phyloP scores from a whole-genome alignment of 176 grass and related monocot genomes.

The Aegilops umbellulata region DNA sequence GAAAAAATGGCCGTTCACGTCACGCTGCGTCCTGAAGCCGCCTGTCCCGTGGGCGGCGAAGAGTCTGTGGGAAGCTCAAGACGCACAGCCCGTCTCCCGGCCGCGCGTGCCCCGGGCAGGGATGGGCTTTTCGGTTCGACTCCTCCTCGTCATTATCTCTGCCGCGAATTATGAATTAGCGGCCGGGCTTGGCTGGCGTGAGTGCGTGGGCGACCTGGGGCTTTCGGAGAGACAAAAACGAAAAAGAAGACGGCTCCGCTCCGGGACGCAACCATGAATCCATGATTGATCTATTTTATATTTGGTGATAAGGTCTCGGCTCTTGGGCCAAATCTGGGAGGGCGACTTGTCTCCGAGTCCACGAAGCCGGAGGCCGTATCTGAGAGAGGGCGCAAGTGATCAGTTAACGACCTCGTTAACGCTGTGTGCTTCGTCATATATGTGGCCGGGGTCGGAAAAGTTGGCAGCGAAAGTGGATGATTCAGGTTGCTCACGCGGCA shows the following conservation, averaged over 20 bases:
- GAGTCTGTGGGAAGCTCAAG: too few species aligned
- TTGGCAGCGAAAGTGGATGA: not conserved
- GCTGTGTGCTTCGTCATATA: not conserved
- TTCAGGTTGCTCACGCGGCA: not conserved
- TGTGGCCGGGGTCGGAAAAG: not conserved
- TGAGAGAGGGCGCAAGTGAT: slow-evolving; percentile 8
- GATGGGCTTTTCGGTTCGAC: too few species aligned
- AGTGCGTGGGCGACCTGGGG: not conserved
- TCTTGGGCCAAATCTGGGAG: slow-evolving; percentile 1
- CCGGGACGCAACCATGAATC: not conserved
- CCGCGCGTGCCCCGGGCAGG: too few species aligned
- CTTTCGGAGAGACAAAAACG: not conserved
- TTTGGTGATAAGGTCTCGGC: slow-evolving; percentile 17
- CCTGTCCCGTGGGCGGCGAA: too few species aligned
- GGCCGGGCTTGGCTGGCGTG: not conserved
- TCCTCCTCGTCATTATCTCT: not conserved
- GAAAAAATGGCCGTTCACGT: too few species aligned
- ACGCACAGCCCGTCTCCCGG: too few species aligned
- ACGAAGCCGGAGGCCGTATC: slow-evolving; percentile 27
- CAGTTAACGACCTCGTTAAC: not conserved
- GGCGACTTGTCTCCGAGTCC: slow-evolving; percentile 17
- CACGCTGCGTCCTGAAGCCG: too few species aligned
- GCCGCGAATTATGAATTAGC: too few species aligned
- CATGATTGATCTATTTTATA: not conserved
- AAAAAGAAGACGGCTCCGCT: not conserved